phyloP scores from a whole-genome alignment of 257 asterid genomes.

The Solanum clarkiae region DNA sequence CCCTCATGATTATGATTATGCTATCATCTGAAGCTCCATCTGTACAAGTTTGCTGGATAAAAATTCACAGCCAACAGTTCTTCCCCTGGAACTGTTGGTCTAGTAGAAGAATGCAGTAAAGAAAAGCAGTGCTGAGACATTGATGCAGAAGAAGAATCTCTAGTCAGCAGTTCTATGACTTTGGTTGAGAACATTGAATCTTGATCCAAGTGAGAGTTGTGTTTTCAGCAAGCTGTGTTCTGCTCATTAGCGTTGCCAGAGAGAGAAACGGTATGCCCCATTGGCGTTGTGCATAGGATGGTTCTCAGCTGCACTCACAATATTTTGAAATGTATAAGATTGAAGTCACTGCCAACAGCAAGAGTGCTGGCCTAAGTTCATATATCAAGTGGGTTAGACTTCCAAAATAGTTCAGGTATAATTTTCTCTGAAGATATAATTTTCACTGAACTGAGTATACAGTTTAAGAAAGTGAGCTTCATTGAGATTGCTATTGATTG shows the following conservation, averaged over 20 bases:
- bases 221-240: background rate
- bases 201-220: background rate
- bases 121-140: background rate
- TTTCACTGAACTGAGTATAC: no score
- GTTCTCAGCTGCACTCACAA: background rate
- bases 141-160: background rate
- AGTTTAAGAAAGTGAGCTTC: no score
- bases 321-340: background rate
- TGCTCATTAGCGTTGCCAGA: background rate
- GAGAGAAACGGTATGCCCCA: background rate
- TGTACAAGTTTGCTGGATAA: background rate
- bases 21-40: background rate
- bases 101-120: background rate
- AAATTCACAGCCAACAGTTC: background rate
- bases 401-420: no score
- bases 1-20: background rate
- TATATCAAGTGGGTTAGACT: background rate
- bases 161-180: background rate
- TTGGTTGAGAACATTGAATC: background rate
- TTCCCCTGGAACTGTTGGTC: background rate
- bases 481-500: no score
- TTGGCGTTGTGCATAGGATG: background rate
- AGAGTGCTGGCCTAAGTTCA: background rate
- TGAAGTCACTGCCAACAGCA: background rate
- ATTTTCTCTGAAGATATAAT: no score